Evolutionary conservation across 768 basidiomycete genomes (phyloP).

Genomic region (Leccinum imitatum): DNA sequence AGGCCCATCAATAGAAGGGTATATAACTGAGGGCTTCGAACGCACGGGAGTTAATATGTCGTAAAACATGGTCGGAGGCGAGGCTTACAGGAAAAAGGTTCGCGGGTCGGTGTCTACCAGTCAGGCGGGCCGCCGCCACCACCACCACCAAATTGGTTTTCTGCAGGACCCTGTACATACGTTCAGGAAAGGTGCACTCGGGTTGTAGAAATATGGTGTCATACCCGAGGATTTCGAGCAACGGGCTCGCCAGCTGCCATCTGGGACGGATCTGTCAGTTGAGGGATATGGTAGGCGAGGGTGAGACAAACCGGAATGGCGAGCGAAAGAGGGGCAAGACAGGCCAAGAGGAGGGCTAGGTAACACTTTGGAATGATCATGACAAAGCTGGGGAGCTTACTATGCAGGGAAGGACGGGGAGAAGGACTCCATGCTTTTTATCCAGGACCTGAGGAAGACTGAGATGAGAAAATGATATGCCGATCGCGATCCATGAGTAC

Average conservation of each 20-base stretch:
- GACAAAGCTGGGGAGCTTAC: conserved; percentile 4
- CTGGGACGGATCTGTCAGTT: conserved; percentile 11
- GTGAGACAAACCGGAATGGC: conserved; percentile 23
- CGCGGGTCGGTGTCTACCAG: conserved; percentile 22
- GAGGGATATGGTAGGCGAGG: background rate
- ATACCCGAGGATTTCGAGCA: conserved; percentile 15
- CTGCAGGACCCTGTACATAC: conserved; percentile 16
- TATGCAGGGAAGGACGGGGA: conserved; percentile 3
- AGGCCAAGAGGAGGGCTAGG: conserved; percentile 22
- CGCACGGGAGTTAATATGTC: conserved; percentile 8
- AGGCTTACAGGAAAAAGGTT: conserved; percentile 12
- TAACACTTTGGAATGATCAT: conserved; percentile 24
- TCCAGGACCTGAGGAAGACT: conserved; percentile 9
- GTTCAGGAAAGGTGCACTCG: conserved; percentile 2
- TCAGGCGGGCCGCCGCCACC: conserved; percentile 21
- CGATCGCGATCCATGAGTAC: conserved; percentile 20
- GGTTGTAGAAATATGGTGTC: background rate
- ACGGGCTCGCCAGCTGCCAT: conserved; percentile 9
- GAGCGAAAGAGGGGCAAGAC: conserved; percentile 22
- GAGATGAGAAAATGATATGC: conserved; percentile 26
- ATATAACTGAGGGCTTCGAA: conserved; percentile 2
- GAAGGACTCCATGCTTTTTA: conserved; percentile 21
- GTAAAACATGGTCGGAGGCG: background rate
- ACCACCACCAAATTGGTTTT: conserved; percentile 22
- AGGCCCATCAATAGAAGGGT: background rate